Conservation (phyloP, 2,329 filamentous ascomycete species). For the Claviceps capensis region DNA sequence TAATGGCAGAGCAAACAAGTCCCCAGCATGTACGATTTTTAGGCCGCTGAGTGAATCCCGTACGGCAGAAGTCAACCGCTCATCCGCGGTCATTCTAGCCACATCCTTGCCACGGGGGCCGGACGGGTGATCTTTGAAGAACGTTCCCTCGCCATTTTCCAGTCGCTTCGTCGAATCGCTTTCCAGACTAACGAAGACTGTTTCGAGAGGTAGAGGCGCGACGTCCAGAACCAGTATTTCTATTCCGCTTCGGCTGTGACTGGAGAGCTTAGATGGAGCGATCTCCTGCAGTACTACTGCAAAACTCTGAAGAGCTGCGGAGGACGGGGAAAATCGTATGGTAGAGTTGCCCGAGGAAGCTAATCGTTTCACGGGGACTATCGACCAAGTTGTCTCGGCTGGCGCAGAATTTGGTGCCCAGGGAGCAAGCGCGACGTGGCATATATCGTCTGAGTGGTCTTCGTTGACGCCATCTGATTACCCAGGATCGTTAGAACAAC, state of each 20-base stretch:
- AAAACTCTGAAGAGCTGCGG: slow-evolving; percentile 64
- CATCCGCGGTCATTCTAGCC: slow-evolving; percentile 30
- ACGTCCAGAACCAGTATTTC: slow-evolving; percentile 78
- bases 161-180: slow-evolving; percentile 65
- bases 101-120: slow-evolving; percentile 24
- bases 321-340: slow-evolving; percentile 63
- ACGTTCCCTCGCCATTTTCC: slow-evolving; percentile 71
- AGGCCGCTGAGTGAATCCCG: slow-evolving; percentile 61
- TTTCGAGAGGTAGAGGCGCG: slow-evolving; percentile 65
- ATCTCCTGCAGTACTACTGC: slow-evolving; percentile 57
- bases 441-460: slow-evolving; percentile 25
- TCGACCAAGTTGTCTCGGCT: slow-evolving; percentile 63
- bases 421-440: slow-evolving; percentile 60
- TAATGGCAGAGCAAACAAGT: slow-evolving; percentile 64
- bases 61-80: slow-evolving; percentile 50
- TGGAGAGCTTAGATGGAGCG: slow-evolving; percentile 60
- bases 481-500: neutral
- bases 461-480: slow-evolving; percentile 19
- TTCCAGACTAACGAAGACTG: slow-evolving; percentile 76
- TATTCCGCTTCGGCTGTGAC: slow-evolving; percentile 60
- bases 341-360: slow-evolving; percentile 59
- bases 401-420: slow-evolving; percentile 48
- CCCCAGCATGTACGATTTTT: slow-evolving; percentile 69
- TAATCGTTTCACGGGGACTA: slow-evolving; percentile 60
- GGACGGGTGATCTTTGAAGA: slow-evolving; percentile 50